These are phyloP conservation scores for Tetradesmus obliquus DNA, from an alignment of 139 green algal species.

Conservation along the genomic window DNA sequence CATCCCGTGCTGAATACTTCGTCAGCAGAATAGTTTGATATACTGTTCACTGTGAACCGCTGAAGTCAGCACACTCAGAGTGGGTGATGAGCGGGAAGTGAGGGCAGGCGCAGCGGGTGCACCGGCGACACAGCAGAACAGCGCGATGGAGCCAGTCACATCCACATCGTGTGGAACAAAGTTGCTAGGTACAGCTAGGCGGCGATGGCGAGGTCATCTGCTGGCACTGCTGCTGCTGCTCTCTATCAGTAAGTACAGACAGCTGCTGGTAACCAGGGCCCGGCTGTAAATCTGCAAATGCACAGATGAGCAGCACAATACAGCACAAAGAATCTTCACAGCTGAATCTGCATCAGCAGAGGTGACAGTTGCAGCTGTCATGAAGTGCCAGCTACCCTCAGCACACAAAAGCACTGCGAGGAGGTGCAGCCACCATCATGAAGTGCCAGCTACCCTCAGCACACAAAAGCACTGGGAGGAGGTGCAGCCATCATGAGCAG, in stretches of 20 bases:
- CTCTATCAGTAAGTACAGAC: background rate
- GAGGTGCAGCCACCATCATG: background rate
- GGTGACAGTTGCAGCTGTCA: background rate
- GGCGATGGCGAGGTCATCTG: background rate
- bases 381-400: background rate
- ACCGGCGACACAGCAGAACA: background rate
- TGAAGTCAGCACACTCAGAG: too few relatives aligned
- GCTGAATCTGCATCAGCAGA: background rate
- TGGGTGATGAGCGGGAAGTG: background rate
- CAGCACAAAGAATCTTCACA: background rate
- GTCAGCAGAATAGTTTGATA: too few relatives aligned
- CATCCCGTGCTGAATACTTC: too few relatives aligned
- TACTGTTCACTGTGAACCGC: too few relatives aligned
- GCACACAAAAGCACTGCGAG: background rate
- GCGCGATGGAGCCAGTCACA: background rate
- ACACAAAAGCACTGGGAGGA: background rate
- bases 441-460: background rate
- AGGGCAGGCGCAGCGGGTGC: background rate
- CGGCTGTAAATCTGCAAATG: background rate
- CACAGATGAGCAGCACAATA: background rate
- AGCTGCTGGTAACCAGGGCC: background rate
- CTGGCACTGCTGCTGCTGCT: constrained; percentile 18
- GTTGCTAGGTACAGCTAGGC: background rate
- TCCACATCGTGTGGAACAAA: background rate
- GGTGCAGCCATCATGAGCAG: background rate